These are phyloP conservation scores for Phaseolus coccineus DNA, from an alignment of 331 rosid genomes.

Conservation along the genomic window DNA sequence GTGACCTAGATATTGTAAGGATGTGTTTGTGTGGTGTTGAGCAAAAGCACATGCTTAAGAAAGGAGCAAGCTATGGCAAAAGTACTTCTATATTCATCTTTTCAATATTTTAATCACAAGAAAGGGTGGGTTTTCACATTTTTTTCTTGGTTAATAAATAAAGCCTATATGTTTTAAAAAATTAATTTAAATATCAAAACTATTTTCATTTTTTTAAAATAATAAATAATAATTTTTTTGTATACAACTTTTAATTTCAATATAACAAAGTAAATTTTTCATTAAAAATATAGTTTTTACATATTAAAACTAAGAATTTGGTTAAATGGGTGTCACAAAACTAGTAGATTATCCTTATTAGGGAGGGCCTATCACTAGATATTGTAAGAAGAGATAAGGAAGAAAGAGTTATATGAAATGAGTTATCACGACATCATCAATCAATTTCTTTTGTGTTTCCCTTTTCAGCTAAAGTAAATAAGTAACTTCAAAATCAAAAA, in stretches of 20 bases:
- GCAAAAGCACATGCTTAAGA: background rate
- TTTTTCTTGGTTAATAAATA: no score
- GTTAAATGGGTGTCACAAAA: no score
- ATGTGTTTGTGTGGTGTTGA: constrained; percentile 16
- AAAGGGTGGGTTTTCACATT: no score
- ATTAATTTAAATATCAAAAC: no score
- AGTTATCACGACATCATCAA: background rate
- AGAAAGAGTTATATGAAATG: background rate
- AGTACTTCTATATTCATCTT: background rate
- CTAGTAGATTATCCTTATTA: no score
- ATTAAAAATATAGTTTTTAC: no score
- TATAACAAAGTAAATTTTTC: no score
- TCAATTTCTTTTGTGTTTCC: background rate
- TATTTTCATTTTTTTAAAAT: no score
- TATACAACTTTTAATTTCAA: no score
- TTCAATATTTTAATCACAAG: background rate
- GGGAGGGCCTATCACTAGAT: background rate
- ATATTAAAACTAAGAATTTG: no score
- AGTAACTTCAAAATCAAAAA: background rate
- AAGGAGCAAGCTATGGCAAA: background rate
- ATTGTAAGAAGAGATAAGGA: background rate
- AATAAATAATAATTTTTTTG: no score
- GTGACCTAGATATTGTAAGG: background rate
- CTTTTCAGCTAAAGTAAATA: background rate
- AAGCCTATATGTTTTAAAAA: no score